phyloP scores from a whole-genome alignment of 371 early-diverging fungal genomes.

The Dinochytrium kinnereticum region DNA sequence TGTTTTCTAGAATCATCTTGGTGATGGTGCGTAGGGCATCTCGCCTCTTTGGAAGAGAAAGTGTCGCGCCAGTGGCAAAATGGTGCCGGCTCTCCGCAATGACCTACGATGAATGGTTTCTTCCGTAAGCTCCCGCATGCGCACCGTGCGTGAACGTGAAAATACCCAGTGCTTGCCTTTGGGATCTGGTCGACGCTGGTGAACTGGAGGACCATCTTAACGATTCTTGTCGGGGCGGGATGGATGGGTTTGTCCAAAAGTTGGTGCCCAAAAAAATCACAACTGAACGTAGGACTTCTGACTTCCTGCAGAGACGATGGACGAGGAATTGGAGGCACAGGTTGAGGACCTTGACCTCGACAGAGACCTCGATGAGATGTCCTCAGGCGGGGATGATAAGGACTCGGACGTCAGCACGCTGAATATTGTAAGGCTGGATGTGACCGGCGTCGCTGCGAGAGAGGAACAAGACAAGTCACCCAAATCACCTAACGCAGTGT shows the following conservation, averaged over 20 bases:
- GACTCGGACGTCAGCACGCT: too few species aligned
- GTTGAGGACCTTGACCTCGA: background rate
- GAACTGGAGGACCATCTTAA: background rate
- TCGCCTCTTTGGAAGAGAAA: slow-evolving; percentile 65
- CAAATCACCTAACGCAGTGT: too few species aligned
- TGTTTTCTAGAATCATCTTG: slow-evolving; percentile 70
- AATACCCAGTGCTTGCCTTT: slow-evolving; percentile 1
- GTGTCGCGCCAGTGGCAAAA: slow-evolving; percentile 44
- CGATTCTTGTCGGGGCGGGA: background rate
- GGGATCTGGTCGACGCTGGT: slow-evolving; percentile 1
- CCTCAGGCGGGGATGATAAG: too few species aligned
- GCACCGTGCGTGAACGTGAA: too few species aligned
- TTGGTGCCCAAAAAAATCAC: background rate
- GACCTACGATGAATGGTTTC: too few species aligned
- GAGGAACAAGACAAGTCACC: too few species aligned
- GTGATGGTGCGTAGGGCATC: slow-evolving; percentile 70
- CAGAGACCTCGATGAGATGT: too few species aligned
- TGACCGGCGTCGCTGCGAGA: too few species aligned
- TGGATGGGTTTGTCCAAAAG: background rate
- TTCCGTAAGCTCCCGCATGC: too few species aligned
- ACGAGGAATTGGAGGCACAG: background rate
- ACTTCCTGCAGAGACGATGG: background rate
- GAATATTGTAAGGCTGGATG: too few species aligned
- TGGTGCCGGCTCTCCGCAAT: slow-evolving; percentile 29
- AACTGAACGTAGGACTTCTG: background rate